Conservation (phyloP, 495 filamentous ascomycete species). For the Xanthoparmelia taractica region DNA sequence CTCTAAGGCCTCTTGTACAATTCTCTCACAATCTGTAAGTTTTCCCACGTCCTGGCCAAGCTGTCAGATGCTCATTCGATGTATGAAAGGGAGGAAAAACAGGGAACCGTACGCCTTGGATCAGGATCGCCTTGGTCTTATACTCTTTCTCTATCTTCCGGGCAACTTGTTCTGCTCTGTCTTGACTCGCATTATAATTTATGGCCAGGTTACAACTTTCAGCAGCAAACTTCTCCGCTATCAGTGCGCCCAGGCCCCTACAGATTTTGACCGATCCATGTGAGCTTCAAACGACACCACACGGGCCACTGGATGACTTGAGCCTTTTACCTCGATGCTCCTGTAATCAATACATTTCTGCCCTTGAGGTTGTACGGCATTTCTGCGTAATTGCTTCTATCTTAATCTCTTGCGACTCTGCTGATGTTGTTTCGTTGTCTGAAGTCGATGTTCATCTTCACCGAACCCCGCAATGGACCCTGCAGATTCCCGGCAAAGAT, state of each 20-base stretch:
- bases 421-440: neutral
- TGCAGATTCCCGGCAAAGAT: neutral
- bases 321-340: constrained; percentile 51
- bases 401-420: neutral
- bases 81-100: neutral
- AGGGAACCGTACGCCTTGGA: constrained; percentile 50
- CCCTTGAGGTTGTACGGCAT: constrained; percentile 58
- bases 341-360: constrained; percentile 60
- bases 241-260: constrained; percentile 58
- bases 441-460: neutral
- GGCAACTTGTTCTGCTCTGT: constrained; percentile 47
- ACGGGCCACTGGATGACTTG: neutral
- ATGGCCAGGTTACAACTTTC: constrained; percentile 62
- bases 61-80: neutral
- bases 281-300: neutral
- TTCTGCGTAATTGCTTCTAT: neutral
- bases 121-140: constrained; percentile 45
- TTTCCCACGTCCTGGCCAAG: constrained; percentile 47
- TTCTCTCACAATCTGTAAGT: constrained; percentile 45
- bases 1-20: constrained; percentile 49
- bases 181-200: constrained; percentile 54
- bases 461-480: neutral
- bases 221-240: constrained; percentile 56
- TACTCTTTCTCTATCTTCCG: constrained; percentile 44
- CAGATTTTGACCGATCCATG: constrained; percentile 1